Percentiles rank a stretch among this genome's conserved stretches.
Evolutionary conservation across 2,329 filamentous ascomycete species (phyloP).

Genomic region (Fusarium sp.): DNA sequence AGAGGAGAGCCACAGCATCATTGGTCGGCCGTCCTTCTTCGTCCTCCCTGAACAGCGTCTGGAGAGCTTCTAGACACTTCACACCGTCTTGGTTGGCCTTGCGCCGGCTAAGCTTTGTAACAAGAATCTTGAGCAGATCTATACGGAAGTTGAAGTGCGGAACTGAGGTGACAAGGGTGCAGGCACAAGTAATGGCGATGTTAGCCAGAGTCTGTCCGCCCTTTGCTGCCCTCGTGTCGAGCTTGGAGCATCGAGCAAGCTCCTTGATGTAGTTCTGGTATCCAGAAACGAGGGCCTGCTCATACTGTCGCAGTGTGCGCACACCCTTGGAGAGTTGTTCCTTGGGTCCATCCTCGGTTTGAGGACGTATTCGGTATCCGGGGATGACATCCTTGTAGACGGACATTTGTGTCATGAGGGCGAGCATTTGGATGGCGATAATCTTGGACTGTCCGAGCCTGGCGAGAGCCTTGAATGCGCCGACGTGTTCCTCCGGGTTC

Average conservation of each 20-base stretch:
- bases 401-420: constrained; percentile 85
- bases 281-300: constrained; percentile 85
- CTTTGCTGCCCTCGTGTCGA: constrained; percentile 54
- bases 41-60: constrained; percentile 85
- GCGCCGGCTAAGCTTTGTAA: constrained; percentile 82
- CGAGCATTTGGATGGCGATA: constrained; percentile 83
- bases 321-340: constrained; percentile 94
- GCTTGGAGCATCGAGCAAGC: constrained; percentile 74
- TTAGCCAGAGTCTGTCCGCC: constrained; percentile 68
- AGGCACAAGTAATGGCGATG: constrained; percentile 87
- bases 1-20: constrained; percentile 84
- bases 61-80: constrained; percentile 81
- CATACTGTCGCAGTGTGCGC: constrained; percentile 81
- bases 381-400: constrained; percentile 97
- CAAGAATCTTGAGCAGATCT: constrained; percentile 87
- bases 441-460: constrained; percentile 78
- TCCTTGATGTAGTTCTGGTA: constrained; percentile 88
- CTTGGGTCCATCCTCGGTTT: constrained; percentile 77
- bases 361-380: constrained; percentile 90
- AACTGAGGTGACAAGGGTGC: constrained; percentile 81
- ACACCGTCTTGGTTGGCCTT: constrained; percentile 78
- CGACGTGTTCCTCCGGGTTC: constrained; percentile 89
- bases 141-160: constrained; percentile 97
- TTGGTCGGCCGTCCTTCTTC: constrained; percentile 90
- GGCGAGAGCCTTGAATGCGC: constrained; percentile 80